Evolutionary conservation across 352 stramenopile genomes (phyloP), one percentile per base, ranked within the genome.

Genomic region (Phytopythium aichiense): DNA sequence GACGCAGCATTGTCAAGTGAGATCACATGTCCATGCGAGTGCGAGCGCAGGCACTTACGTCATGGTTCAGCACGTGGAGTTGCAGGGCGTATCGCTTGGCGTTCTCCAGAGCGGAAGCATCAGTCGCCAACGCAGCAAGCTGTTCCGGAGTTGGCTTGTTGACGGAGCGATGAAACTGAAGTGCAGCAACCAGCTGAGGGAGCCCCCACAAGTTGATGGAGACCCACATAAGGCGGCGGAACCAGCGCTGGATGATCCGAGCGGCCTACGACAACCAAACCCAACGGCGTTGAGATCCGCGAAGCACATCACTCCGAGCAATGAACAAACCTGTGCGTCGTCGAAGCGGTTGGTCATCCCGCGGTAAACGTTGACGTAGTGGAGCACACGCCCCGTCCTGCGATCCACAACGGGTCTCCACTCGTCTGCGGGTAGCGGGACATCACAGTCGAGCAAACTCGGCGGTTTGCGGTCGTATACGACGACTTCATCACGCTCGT

Each of bases 181-280:
- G 57, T 18, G 77, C 73, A 9, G 50, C 56, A 0, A 57, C 65
- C 22, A 87, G 64, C 11, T 75, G 61, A 0, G 64, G 63, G 20
- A 90, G 61, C 15, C 66, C 64, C 75, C 74, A 90, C 4, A 67
- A 53, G 9, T 71, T 70, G 15, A 90, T 68, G 0, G 71, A 77
- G n/a, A 73, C 58, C 79, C 72, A 88, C 72, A 82, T 84, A 23
- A 69, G 65, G 2, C 51, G 51, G 40, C 83, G 77, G 60, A 82
- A 88, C 79, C 77, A 84, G 57, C 66, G 65, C 56, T 90, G 80
- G n/a, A 89, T 61, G 5, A 33, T 25, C 12, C 53, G 55, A 20
- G 71, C 67, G 8, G 83, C 79, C 48, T 76, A 23, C 5, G 20
- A 46, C 25, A 57, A 59, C 31, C 23, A 56, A 51, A 56, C 22